Evolutionary conservation across 495 filamentous ascomycete species (phyloP).

Genomic region (Tuber umbilicatum): DNA sequence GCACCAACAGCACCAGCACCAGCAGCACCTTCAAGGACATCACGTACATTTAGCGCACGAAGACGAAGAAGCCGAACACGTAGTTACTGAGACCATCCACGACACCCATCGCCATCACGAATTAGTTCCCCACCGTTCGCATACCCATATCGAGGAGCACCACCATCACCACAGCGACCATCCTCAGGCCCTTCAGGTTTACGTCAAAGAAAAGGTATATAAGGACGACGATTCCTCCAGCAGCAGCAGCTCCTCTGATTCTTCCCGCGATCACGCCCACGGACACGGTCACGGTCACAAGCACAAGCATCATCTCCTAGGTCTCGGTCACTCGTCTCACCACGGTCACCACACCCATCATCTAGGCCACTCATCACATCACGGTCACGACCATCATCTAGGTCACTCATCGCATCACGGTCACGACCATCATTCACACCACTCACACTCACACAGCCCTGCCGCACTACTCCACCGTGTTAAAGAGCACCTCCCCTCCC

Average conservation of each 20-base stretch:
- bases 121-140: constrained; percentile 41
- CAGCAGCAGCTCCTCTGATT: constrained; percentile 36
- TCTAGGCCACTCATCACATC: constrained; percentile 35
- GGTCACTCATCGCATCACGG: constrained; percentile 32
- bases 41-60: constrained; percentile 47
- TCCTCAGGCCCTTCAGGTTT: constrained; percentile 32
- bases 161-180: constrained; percentile 35
- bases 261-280: constrained; percentile 24
- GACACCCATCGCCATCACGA: constrained; percentile 30
- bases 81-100: constrained; percentile 34
- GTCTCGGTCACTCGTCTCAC: constrained; percentile 18
- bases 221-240: constrained; percentile 28
- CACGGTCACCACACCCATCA: constrained; percentile 25
- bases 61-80: constrained; percentile 25
- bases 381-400: constrained; percentile 31
- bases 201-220: constrained; percentile 27
- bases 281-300: constrained; percentile 18
- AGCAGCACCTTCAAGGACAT: constrained; percentile 47
- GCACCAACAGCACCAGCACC: constrained; percentile 51
- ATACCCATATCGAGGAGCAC: constrained; percentile 38
- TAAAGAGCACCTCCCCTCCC: constrained; percentile 39
- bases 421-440: constrained; percentile 28
- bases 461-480: constrained; percentile 31
- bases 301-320: constrained; percentile 1
- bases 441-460: constrained; percentile 24